Percentiles rank a stretch among this genome's conserved stretches.
Conservation (phyloP, 1,284 basidiomycete genomes). For the Cryptococcus sp. region DNA sequence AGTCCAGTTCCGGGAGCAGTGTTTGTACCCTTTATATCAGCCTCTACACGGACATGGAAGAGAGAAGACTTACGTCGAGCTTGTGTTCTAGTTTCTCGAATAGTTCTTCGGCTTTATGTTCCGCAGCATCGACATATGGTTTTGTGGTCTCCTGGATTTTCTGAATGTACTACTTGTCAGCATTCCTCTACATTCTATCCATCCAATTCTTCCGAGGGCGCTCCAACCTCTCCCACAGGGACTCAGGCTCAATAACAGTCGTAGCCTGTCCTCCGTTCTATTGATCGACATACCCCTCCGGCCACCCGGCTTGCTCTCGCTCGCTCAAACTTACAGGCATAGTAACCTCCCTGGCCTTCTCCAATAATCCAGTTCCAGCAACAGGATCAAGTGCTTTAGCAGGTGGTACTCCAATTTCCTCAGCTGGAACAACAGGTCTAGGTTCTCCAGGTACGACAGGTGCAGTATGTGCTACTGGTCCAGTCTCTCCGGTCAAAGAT, state of each 20-base stretch:
- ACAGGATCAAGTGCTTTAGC: slow-evolving; percentile 27
- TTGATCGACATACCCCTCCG: slow-evolving; percentile 32
- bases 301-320: slow-evolving; percentile 23
- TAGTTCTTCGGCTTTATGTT: slow-evolving; percentile 35
- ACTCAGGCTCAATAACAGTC: slow-evolving; percentile 24
- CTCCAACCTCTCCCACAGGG: neutral
- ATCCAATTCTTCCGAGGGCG: no score
- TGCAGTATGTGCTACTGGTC: slow-evolving; percentile 1
- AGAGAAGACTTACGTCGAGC: slow-evolving; percentile 30
- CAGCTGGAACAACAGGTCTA: slow-evolving; percentile 28
- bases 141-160: slow-evolving; percentile 24
- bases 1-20: neutral
- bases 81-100: slow-evolving; percentile 22
- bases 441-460: slow-evolving; percentile 4
- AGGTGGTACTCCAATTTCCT: slow-evolving; percentile 18
- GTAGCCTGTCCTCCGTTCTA: no score
- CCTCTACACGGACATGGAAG: neutral
- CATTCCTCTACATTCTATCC: no score
- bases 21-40: slow-evolving; percentile 8
- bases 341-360: slow-evolving; percentile 30
- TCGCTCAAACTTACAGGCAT: slow-evolving; percentile 36
- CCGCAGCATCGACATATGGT: slow-evolving; percentile 40
- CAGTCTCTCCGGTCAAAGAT: neutral
- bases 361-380: slow-evolving; percentile 17
- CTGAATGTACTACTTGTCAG: neutral